Conservation (phyloP, 1,284 basidiomycete species). For the Ceratobasidium sp. region DNA sequence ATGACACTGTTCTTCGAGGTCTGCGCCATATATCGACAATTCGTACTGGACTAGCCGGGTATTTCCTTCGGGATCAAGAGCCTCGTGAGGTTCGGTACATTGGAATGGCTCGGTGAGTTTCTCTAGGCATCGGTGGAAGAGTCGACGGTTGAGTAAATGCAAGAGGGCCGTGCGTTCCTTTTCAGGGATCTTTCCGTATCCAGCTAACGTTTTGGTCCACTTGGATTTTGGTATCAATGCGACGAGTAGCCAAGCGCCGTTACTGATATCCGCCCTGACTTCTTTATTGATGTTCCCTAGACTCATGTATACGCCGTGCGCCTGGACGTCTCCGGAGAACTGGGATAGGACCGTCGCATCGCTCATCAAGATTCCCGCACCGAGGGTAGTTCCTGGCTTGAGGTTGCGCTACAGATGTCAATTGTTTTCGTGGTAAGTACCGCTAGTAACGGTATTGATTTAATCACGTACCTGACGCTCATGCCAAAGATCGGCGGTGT, state of each 20-base stretch:
- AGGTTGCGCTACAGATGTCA: neutral
- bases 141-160: constrained; percentile 4
- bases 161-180: neutral
- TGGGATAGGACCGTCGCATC: neutral
- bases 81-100: neutral
- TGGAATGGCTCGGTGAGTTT: neutral
- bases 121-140: constrained; percentile 10
- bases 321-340: neutral
- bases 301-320: constrained; percentile 3
- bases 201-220: constrained; percentile 8
- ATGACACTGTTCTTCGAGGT: neutral
- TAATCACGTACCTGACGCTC: constrained; percentile 1
- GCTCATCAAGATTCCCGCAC: neutral
- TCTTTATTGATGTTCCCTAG: constrained; percentile 17
- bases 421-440: neutral
- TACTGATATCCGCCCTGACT: neutral
- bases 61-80: constrained; percentile 5
- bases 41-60: neutral
- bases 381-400: neutral
- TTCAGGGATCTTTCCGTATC: neutral
- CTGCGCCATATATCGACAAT: neutral
- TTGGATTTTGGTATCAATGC: constrained; percentile 10
- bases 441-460: too few species aligned
- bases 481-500: neutral
- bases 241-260: constrained; percentile 5